Base-by-base conservation (phyloP, 345 rosid genomes). In the Viola odorata region DNA sequence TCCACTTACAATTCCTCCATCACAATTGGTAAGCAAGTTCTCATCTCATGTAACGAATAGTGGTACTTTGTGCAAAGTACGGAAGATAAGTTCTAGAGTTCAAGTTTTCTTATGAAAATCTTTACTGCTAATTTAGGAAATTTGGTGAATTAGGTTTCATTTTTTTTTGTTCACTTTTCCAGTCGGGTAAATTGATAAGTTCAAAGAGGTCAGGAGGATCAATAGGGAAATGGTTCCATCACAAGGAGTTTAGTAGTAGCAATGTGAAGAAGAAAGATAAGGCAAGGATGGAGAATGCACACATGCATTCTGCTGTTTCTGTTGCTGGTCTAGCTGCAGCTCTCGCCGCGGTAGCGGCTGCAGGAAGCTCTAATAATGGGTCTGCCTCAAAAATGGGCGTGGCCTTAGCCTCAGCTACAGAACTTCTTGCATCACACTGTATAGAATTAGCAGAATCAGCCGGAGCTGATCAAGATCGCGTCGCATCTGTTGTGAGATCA, bases 251-350 rank as follows among this genome's bases (percentile, higher is more conserved):
- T 6, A 76, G 76, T 14, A 64, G 73, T 50, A 71, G 57, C 51
- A 56, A 58, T 3, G 68, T 73, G 80, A 87, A 77, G 83, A 92
- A 82, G 82, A 94, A 89, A 68, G 99, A 94, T 16, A 81, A 69
- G 74, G 80, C 73, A 1, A 85, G 99, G 0, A 77, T 84, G 12
- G 99, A 94, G 55, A 87, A 79, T 44, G 96, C 97, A 0, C 85
- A 69, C 12, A 53, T 83, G 66, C 96, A 94, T 69, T 83, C 99
- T 7, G 82, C 95, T 36, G 60, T 89, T 51, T 87, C 99, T 32
- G 69, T 94, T 66, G 97, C 99, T 0, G 90, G 91, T 52, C 78
- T 94, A 64, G 99, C 99, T 3, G 96, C 96, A n/a, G 99, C 85
- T 7, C 67, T 94, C 73, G 97, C 99, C 17, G 79, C 96, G n/a